Conservation (phyloP, 2,329 filamentous ascomycete species). For the Chaetomiaceae sp. region DNA sequence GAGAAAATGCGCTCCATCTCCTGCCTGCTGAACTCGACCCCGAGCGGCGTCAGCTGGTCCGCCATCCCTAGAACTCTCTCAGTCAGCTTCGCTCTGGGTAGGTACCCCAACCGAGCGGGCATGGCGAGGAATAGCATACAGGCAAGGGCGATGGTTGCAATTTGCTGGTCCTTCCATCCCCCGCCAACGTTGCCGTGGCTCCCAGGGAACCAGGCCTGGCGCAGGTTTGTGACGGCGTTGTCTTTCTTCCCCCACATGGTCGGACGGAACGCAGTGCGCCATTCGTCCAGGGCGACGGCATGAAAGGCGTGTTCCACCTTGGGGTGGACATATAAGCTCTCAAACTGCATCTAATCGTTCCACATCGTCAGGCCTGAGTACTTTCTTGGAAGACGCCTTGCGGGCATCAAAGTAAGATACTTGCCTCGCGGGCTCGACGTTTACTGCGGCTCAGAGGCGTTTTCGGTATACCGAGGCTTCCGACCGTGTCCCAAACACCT, state of each 20-base stretch:
- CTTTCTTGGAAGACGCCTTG: background rate
- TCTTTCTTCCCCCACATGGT: constrained; percentile 26
- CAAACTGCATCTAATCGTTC: constrained; percentile 15
- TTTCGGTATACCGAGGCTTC: constrained; percentile 27
- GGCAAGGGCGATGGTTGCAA: constrained; percentile 26
- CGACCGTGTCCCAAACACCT: constrained; percentile 48
- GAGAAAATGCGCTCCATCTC: constrained; percentile 25
- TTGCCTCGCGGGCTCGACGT: too few species aligned
- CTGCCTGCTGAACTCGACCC: constrained; percentile 25
- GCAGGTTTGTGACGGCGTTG: constrained; percentile 11
- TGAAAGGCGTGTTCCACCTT: constrained; percentile 52
- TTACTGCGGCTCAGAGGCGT: too few species aligned
- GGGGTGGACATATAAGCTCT: constrained; percentile 14
- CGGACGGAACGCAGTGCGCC: constrained; percentile 34
- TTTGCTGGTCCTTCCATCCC: constrained; percentile 41
- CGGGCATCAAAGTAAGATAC: too few species aligned
- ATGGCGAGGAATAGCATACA: too few species aligned
- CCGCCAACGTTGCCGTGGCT: constrained; percentile 59
- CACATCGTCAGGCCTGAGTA: too few species aligned
- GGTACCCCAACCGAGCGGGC: too few species aligned
- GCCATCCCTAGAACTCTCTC: constrained; percentile 23
- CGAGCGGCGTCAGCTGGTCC: constrained; percentile 25
- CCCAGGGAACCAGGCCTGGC: constrained; percentile 51
- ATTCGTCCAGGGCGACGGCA: constrained; percentile 51
- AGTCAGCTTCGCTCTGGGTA: too few species aligned